Evolutionary conservation across 2,329 filamentous ascomycete species (phyloP), one percentile per base, ranked within the genome.

Genomic region (Trichoderma koningii): DNA sequence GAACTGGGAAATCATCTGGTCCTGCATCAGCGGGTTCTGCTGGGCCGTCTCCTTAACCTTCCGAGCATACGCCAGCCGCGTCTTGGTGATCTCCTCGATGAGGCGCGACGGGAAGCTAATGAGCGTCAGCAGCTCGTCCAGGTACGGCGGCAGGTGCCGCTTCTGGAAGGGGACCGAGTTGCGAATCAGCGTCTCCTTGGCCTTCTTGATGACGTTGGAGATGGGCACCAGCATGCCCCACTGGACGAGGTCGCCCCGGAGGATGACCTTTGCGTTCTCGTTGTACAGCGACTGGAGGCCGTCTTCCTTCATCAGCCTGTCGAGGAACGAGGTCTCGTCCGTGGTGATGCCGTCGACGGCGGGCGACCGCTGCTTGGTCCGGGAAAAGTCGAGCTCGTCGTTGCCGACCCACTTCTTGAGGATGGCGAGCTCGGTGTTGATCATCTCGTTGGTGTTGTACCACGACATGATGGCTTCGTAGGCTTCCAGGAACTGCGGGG

Each of bases 1-100:
- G 71, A 99, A 98, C 74, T 99, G 95, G 0, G 91, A 85, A 68
- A 99, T 97, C 91, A 98, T 96, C 78, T 98, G 94, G 74, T 98
- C 93, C 67, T 96, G 91, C 84, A 99, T 92, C 80, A 99, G 90
- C 28, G 91, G 85, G 69, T 93, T 96, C 75, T 96, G 92, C 78
- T 95, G 91, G 1, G 93, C 90, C 10, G 93, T 92, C 72, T 98
- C 94, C 78, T 94, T 96, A 88, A 97, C 96, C 76, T 93, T 94
- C 79, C 89, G 92, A 19, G 94, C 93, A 76, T 97, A 98, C 10
- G 89, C 91, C 30, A 98, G 83, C 66, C 95, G 90, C 71, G 97
- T 90, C 61, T 90, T 90, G 74, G 97, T 97, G 72, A 99, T 96
- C 75, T 98, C 95, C 77, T 98, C 93, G 47, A 99, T 95, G 42